These are phyloP conservation scores for Fallopia convolvulus DNA, from an alignment of 148 eudicot genomes.

Conservation along the genomic window DNA sequence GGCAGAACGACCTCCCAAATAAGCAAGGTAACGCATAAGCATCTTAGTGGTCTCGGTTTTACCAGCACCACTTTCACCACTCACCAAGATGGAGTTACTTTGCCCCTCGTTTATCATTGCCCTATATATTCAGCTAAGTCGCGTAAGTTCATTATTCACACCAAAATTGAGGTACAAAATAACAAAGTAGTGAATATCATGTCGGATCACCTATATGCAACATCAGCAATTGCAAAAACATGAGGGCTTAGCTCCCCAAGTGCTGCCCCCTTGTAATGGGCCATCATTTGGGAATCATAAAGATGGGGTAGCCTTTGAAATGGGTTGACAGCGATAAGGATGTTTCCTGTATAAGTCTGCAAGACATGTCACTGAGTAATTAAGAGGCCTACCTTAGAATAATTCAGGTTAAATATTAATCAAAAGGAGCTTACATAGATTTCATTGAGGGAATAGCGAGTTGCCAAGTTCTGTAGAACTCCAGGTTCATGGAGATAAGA, in stretches of 20 bases:
- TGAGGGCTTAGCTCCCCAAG: conserved; percentile 92
- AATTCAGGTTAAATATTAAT: neutral
- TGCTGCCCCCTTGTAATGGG: conserved; percentile 78
- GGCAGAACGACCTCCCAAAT: conserved; percentile 76
- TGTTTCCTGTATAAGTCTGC: conserved; percentile 95
- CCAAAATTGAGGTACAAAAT: neutral
- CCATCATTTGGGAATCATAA: conserved; percentile 79
- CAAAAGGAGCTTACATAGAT: conserved; percentile 57
- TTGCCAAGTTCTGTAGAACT: conserved; percentile 70
- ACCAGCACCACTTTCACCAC: conserved; percentile 98
- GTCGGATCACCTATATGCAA: conserved; percentile 62
- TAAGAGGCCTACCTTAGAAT: neutral
- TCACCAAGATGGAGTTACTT: conserved; percentile 83
- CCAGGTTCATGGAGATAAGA: conserved; percentile 95
- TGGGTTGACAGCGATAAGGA: conserved; percentile 79
- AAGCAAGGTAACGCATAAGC: conserved; percentile 96
- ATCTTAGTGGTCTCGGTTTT: conserved; percentile 93
- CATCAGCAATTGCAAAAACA: conserved; percentile 89
- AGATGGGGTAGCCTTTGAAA: conserved; percentile 82
- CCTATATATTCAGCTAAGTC: conserved; percentile 24
- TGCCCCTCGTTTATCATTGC: conserved; percentile 82
- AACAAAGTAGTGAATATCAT: too few relatives aligned
- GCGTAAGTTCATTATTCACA: neutral
- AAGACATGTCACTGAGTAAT: conserved; percentile 41
- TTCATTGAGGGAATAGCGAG: conserved; percentile 71